phyloP scores from a whole-genome alignment of 2,329 filamentous ascomycete species.

The Trichocomaceae sp. region DNA sequence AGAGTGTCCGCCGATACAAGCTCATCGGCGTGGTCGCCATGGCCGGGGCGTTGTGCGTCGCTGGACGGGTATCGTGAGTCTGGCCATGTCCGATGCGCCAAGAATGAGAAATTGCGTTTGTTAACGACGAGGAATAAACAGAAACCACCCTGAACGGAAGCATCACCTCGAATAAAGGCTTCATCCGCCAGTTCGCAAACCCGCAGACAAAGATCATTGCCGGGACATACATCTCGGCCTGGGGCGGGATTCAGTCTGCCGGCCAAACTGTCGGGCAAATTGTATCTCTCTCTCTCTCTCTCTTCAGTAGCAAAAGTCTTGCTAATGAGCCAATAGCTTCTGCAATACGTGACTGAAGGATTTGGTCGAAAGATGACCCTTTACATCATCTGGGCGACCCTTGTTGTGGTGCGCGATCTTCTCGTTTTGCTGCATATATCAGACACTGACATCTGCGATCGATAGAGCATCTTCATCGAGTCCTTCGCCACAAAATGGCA shows the following conservation, averaged over 20 bases:
- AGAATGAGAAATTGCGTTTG: too few relatives aligned
- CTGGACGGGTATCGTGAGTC: constrained; percentile 38
- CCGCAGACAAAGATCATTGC: constrained; percentile 28
- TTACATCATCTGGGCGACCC: constrained; percentile 30
- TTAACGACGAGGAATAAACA: neutral
- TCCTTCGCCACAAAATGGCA: constrained; percentile 33
- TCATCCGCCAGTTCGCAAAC: constrained; percentile 32
- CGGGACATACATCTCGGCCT: constrained; percentile 33
- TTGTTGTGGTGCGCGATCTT: constrained; percentile 26
- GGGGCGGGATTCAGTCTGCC: constrained; percentile 36
- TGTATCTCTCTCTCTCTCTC: too few relatives aligned
- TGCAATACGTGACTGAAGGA: constrained; percentile 31
- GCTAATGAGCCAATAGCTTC: constrained; percentile 15
- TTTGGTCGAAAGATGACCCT: constrained; percentile 34
- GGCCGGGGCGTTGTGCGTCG: constrained; percentile 37
- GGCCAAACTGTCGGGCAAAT: constrained; percentile 37
- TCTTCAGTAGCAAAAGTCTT: too few relatives aligned
- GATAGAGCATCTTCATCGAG: constrained; percentile 33
- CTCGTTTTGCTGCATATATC: too few relatives aligned
- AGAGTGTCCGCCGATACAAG: constrained; percentile 32
- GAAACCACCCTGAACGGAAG: constrained; percentile 34
- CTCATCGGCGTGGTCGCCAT: constrained; percentile 32
- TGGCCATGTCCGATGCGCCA: too few relatives aligned
- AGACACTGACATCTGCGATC: neutral
- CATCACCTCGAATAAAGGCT: constrained; percentile 38